These are phyloP conservation scores for Botrytis fragariae DNA, from an alignment of 2,329 filamentous ascomycete species.

Conservation along the genomic window DNA sequence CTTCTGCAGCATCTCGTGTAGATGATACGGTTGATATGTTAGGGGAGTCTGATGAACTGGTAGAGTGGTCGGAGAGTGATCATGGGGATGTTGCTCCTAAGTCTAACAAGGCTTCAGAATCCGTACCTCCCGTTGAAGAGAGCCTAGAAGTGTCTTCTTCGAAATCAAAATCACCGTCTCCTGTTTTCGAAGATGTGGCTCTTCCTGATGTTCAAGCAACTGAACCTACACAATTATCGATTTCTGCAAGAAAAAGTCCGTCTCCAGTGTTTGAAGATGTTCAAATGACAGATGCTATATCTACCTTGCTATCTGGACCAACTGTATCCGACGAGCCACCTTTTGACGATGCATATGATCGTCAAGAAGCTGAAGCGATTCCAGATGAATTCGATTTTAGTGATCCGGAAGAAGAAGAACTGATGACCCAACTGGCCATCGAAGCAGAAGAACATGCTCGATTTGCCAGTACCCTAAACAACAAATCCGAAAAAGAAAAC, in stretches of 20 bases:
- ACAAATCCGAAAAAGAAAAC: slow-evolving; percentile 67
- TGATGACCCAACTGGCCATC: slow-evolving; percentile 79
- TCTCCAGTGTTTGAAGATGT: slow-evolving; percentile 33
- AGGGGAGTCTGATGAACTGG: slow-evolving; percentile 35
- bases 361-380: slow-evolving; percentile 35
- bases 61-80: slow-evolving; percentile 56
- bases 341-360: slow-evolving; percentile 29
- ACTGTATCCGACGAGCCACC: slow-evolving; percentile 2
- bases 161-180: slow-evolving; percentile 42
- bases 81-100: slow-evolving; percentile 34
- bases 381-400: slow-evolving; percentile 64
- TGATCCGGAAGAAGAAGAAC: slow-evolving; percentile 88
- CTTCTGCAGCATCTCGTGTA: neutral
- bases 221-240: slow-evolving; percentile 4
- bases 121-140: neutral
- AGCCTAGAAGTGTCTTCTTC: slow-evolving; percentile 15
- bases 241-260: slow-evolving; percentile 23
- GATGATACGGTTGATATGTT: neutral
- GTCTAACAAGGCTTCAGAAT: neutral
- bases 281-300: slow-evolving; percentile 21
- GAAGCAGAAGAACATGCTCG: slow-evolving; percentile 93
- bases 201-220: slow-evolving; percentile 31
- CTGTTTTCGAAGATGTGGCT: slow-evolving; percentile 51
- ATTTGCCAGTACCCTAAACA: slow-evolving; percentile 84
- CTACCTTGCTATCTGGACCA: slow-evolving; percentile 12